A percentile compares a stretch with the other conserved stretches of the same genome.
phyloP scores from a whole-genome alignment of 352 stramenopile species.

The Phytophthora crassamura region DNA sequence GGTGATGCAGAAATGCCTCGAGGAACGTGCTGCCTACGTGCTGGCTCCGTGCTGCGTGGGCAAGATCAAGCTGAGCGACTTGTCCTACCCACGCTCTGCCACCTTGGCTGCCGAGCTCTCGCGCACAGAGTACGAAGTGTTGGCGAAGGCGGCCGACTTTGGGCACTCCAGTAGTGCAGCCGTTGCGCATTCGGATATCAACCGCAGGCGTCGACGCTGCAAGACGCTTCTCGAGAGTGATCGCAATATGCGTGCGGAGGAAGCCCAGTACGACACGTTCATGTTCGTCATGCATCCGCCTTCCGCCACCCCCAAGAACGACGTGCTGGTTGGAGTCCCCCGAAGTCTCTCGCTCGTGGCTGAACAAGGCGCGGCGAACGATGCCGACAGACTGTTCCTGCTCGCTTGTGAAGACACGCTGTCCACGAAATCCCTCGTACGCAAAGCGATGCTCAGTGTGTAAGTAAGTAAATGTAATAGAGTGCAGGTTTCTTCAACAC shows the following conservation, averaged over 20 bases:
- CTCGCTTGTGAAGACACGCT: conserved; percentile 39
- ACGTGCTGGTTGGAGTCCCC: conserved; percentile 79
- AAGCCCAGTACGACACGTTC: conserved; percentile 68
- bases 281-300: conserved; percentile 85
- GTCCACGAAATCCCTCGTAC: conserved; percentile 33
- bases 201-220: conserved; percentile 65
- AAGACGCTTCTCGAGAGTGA: conserved; percentile 87
- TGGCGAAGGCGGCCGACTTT: conserved; percentile 82
- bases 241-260: conserved; percentile 63
- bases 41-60: conserved; percentile 84
- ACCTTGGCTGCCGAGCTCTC: conserved; percentile 48
- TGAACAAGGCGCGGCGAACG: not conserved
- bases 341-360: conserved; percentile 10
- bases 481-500: conserved; percentile 2
- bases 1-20: conserved; percentile 79
- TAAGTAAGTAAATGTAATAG: conserved; percentile 24
- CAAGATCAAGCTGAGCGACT: conserved; percentile 74
- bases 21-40: conserved; percentile 67
- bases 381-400: conserved; percentile 22
- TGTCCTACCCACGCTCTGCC: conserved; percentile 68
- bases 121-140: conserved; percentile 77
- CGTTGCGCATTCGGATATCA: conserved; percentile 54
- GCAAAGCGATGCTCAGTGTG: conserved; percentile 31
- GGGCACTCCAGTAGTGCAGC: conserved; percentile 53
- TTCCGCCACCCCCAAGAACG: conserved; percentile 82